Percentiles rank a stretch among this genome's conserved stretches.
phyloP scores from a whole-genome alignment of 2,329 filamentous ascomycete species.

The Xylariaceae sp. region DNA sequence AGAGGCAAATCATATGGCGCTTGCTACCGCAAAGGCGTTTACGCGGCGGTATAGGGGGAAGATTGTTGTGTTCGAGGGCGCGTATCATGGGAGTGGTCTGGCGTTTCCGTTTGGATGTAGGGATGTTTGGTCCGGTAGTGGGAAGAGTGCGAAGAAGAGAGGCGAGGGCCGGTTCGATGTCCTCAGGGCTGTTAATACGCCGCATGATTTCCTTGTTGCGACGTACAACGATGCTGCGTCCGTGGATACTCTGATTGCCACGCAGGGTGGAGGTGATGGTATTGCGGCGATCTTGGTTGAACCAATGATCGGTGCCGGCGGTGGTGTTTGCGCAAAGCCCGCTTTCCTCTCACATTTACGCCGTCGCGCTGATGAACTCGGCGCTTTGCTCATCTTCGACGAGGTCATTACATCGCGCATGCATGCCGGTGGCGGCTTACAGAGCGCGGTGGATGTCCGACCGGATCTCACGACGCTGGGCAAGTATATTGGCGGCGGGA shows the following conservation, averaged over 20 bases:
- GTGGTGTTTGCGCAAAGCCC: slow-evolving; percentile 45
- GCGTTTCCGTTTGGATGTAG: slow-evolving; percentile 15
- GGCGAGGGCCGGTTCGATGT: slow-evolving; percentile 3
- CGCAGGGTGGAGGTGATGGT: slow-evolving; percentile 27
- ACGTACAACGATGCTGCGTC: slow-evolving; percentile 55
- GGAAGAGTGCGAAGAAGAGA: neutral
- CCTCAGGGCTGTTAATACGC: slow-evolving; percentile 15
- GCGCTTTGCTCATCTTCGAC: slow-evolving; percentile 60
- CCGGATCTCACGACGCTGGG: slow-evolving; percentile 61
- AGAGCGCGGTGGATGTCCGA: slow-evolving; percentile 37
- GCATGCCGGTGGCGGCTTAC: slow-evolving; percentile 42
- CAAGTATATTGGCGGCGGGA: slow-evolving; percentile 62
- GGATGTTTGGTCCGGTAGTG: slow-evolving; percentile 2
- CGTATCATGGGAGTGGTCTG: slow-evolving; percentile 17
- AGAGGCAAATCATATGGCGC: slow-evolving; percentile 19
- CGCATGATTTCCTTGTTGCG: slow-evolving; percentile 53
- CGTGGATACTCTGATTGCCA: slow-evolving; percentile 39
- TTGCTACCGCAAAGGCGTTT: slow-evolving; percentile 17
- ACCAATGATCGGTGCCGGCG: slow-evolving; percentile 59
- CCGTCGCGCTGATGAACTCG: slow-evolving; percentile 39
- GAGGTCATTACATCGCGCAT: slow-evolving; percentile 67
- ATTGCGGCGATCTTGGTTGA: slow-evolving; percentile 63
- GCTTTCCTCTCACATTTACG: slow-evolving; percentile 51
- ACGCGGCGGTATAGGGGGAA: slow-evolving; percentile 7
- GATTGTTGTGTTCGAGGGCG: slow-evolving; percentile 19